phyloP scores from a whole-genome alignment of 331 rosid species.

The Malus hybrid region DNA sequence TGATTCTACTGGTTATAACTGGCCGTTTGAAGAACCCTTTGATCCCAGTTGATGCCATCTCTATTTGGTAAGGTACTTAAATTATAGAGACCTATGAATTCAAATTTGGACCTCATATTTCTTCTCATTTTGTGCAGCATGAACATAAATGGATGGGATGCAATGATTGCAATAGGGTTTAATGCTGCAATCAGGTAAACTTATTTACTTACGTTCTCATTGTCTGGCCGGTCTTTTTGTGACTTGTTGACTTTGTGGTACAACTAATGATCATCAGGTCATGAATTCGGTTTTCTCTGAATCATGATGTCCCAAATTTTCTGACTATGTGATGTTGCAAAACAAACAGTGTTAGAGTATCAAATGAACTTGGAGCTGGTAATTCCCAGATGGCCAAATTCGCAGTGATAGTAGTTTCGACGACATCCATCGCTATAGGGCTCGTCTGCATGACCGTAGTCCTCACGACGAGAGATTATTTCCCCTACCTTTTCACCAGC shows the following conservation, averaged over 20 bases:
- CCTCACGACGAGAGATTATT: slow-evolving; percentile 41
- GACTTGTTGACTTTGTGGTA: no score
- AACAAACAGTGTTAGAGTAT: slow-evolving; percentile 68
- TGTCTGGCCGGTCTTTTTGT: neutral
- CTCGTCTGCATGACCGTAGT: slow-evolving; percentile 35
- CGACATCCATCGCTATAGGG: slow-evolving; percentile 62
- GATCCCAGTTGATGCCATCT: slow-evolving; percentile 62
- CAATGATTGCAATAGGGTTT: slow-evolving; percentile 72
- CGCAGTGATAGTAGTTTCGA: slow-evolving; percentile 60
- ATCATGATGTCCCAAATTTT: neutral
- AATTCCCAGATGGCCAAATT: slow-evolving; percentile 45
- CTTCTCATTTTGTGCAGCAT: slow-evolving; percentile 31
- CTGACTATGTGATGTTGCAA: neutral
- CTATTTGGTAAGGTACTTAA: slow-evolving; percentile 52
- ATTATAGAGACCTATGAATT: neutral
- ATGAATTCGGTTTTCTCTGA: no score
- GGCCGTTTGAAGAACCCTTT: slow-evolving; percentile 61
- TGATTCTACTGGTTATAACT: slow-evolving; percentile 55
- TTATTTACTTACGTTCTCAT: neutral
- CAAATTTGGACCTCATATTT: neutral
- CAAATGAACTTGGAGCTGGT: slow-evolving; percentile 82
- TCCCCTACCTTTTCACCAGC: slow-evolving; percentile 58
- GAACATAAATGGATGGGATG: slow-evolving; percentile 70
- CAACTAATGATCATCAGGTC: no score
- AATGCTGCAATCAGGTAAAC: slow-evolving; percentile 69